Evolutionary conservation across 352 stramenopile species (phyloP), one percentile per base, ranked within the genome.

Genomic region (Lagenidium sp.): DNA sequence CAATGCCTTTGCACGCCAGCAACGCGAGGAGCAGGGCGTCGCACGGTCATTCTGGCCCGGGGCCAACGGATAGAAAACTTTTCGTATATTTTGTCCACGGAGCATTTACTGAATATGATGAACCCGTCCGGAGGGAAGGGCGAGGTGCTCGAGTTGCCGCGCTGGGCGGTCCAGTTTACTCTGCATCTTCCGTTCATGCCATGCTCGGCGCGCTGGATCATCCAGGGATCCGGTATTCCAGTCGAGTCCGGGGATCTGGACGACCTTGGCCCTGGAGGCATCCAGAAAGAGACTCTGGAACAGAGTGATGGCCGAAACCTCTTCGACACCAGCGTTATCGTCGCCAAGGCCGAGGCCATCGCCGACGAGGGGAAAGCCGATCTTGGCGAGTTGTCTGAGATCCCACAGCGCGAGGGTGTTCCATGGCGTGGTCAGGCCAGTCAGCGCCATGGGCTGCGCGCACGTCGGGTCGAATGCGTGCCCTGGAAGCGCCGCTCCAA

Each of bases 341-440:
- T 24, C 50, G 13, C 69, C 66, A 11, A 70, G 47, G 36, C 81
- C 60, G 6, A 97, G 55, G 5, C 87, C 88, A 22, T 97, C 89
- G 2, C 75, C 86, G 29, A 97, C 69, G 7, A 96, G 57, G 4
- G 82, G 68, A 58, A 97, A 97, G 18, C 92, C 91, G 12, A 95
- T 78, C 19, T 96, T 77, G 12, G 82, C 77, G 29, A 98, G 68
- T 50, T 91, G 88, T 20, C 50, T 16, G 11, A 98, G 44, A 49
- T 97, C 85, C 95, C 95, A 98, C 3, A 98, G 54, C 21, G 92
- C 93, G 1, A 97, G 69, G 22, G 95, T 98, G 65, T 98, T 98
- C 95, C 95, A 98, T 7, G 95, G 94, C 46, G 72, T 87, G 20
- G 94, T 97, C 42, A 82, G 52, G 7, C 93, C 94, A 34, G 66